Evolutionary conservation across 768 basidiomycete genomes (phyloP).

Genomic region (Phlegmacium glaucopus): DNA sequence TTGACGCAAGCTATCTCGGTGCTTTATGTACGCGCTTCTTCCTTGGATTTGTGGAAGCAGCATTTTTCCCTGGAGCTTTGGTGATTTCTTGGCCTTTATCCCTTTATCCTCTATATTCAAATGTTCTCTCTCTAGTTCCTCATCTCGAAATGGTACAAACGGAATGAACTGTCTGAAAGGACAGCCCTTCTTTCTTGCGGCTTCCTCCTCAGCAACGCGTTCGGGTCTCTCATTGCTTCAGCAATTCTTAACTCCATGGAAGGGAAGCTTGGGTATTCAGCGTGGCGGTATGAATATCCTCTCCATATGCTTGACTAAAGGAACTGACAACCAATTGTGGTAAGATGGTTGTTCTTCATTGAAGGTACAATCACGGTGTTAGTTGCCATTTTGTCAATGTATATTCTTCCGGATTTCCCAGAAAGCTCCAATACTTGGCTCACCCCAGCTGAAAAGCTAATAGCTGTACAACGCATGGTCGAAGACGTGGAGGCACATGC

Average conservation of each 20-base stretch:
- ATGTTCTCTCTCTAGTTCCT: constrained; percentile 36
- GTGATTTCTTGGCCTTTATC: constrained; percentile 18
- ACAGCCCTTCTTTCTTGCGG: constrained; percentile 74
- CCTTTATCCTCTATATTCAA: background rate
- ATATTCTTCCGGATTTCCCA: constrained; percentile 80
- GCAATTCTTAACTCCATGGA: constrained; percentile 76
- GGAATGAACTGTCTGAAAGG: constrained; percentile 68
- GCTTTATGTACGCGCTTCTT: constrained; percentile 75
- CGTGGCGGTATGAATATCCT: constrained; percentile 59
- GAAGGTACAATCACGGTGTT: constrained; percentile 64
- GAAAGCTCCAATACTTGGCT: constrained; percentile 60
- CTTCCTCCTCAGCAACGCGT: constrained; percentile 80
- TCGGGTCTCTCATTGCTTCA: constrained; percentile 79
- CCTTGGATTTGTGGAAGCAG: constrained; percentile 67
- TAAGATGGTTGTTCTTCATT: constrained; percentile 75
- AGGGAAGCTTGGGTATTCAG: constrained; percentile 67
- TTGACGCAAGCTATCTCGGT: constrained; percentile 52
- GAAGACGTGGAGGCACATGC: constrained; percentile 55
- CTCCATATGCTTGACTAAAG: background rate
- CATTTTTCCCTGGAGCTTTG: constrained; percentile 66
- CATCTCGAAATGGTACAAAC: constrained; percentile 78
- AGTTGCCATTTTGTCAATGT: constrained; percentile 53
- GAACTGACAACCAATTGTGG: background rate
- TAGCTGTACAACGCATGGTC: constrained; percentile 62
- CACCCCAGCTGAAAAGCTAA: constrained; percentile 51